These are phyloP conservation scores for Arthrobotrys entomopaga DNA, from an alignment of 2,329 filamentous ascomycete species.

Conservation along the genomic window DNA sequence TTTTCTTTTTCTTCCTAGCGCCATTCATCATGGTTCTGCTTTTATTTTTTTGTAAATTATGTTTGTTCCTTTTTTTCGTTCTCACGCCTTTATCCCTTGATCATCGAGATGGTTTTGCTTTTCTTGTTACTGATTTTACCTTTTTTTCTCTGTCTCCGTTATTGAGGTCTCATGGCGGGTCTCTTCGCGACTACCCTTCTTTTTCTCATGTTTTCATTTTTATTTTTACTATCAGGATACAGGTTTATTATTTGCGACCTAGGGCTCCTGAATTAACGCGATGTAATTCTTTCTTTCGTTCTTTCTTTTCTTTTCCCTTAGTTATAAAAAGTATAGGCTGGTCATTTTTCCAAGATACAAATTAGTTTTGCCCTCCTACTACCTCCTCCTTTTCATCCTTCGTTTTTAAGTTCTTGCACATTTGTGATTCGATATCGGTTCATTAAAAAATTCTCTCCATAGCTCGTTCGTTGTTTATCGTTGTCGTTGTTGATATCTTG, in stretches of 20 bases:
- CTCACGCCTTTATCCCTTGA: not conserved
- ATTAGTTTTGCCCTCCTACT: not conserved
- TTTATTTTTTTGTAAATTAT: slow-evolving; percentile 26
- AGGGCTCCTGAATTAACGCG: slow-evolving; percentile 30
- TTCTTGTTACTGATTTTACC: slow-evolving; percentile 20
- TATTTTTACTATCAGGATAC: slow-evolving; percentile 18
- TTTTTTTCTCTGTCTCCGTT: slow-evolving; percentile 12
- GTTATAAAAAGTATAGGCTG: slow-evolving; percentile 6
- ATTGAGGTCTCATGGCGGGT: not conserved
- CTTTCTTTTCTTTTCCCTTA: slow-evolving; percentile 4
- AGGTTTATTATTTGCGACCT: slow-evolving; percentile 34
- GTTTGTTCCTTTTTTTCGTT: slow-evolving; percentile 4
- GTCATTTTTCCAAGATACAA: not conserved
- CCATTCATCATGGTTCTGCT: slow-evolving; percentile 29
- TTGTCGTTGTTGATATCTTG: not conserved
- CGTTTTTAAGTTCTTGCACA: not conserved
- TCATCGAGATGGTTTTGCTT: slow-evolving; percentile 16
- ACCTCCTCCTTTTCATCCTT: not conserved
- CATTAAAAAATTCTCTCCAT: not conserved
- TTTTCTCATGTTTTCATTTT: slow-evolving; percentile 6
- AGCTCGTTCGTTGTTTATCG: not conserved
- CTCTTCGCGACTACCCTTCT: not conserved
- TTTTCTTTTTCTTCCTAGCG: not conserved
- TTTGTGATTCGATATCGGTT: not conserved
- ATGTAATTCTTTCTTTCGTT: slow-evolving; percentile 40